Percentiles rank a stretch among this genome's conserved stretches.
These are phyloP conservation scores for Amanita jacksonii DNA, from an alignment of 768 basidiomycete genomes.

Conservation along the genomic window DNA sequence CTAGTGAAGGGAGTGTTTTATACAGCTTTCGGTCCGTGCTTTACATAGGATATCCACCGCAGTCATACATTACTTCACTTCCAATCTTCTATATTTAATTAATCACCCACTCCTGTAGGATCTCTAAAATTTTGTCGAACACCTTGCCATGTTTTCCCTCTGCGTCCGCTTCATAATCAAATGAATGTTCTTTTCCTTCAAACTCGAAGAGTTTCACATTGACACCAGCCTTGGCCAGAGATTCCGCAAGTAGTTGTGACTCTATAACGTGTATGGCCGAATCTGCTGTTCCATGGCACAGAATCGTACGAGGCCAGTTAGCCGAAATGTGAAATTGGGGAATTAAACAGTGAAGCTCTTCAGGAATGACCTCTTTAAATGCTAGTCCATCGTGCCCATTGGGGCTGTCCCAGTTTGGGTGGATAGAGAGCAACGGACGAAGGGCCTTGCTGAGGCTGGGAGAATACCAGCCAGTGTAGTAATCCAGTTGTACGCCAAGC, in stretches of 20 bases:
- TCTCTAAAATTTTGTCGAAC: slow-evolving; percentile 30
- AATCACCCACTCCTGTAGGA: slow-evolving; percentile 17
- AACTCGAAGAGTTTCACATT: slow-evolving; percentile 25
- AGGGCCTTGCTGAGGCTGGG: slow-evolving; percentile 39
- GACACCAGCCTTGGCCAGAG: slow-evolving; percentile 28
- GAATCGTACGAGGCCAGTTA: slow-evolving; percentile 38
- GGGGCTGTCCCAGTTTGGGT: not conserved
- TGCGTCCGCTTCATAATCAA: slow-evolving; percentile 39
- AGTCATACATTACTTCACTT: not conserved
- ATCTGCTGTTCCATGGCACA: slow-evolving; percentile 43
- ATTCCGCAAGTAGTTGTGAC: slow-evolving; percentile 25
- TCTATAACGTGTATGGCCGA: slow-evolving; percentile 33
- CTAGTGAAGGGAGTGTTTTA: too few species aligned
- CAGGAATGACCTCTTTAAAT: slow-evolving; percentile 21
- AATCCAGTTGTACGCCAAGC: slow-evolving; percentile 47
- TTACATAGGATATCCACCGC: too few species aligned
- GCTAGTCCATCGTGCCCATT: too few species aligned
- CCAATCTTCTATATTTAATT: not conserved
- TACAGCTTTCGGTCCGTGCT: too few species aligned
- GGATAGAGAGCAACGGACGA: slow-evolving; percentile 17
- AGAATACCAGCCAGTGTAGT: slow-evolving; percentile 39
- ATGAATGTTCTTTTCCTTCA: slow-evolving; percentile 42
- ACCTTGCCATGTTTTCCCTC: slow-evolving; percentile 28
- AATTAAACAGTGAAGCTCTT: slow-evolving; percentile 28
- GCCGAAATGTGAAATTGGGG: slow-evolving; percentile 35